Percentiles rank a stretch among this genome's conserved stretches.
phyloP scores from a whole-genome alignment of 768 basidiomycete genomes.

The Boletus eberwhitei region DNA sequence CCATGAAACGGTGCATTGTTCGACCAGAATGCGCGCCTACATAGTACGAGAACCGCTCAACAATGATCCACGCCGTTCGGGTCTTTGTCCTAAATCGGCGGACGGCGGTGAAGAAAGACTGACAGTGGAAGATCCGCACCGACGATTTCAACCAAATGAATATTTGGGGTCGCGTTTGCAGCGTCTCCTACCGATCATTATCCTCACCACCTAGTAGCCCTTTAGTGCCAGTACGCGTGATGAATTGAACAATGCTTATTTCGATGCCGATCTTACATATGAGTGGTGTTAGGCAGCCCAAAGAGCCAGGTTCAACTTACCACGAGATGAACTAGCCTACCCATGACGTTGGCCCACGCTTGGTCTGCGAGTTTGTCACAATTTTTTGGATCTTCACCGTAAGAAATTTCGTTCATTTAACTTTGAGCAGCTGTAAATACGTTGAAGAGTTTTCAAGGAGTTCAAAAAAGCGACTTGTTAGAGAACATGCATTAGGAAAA shows the following conservation, averaged over 20 bases:
- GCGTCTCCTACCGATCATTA: background rate
- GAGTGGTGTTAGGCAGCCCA: background rate
- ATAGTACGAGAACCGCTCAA: background rate
- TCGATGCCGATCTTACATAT: background rate
- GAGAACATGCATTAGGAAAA: no score
- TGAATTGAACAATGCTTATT: no score
- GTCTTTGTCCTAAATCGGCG: constrained; percentile 5
- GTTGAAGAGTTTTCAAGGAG: no score
- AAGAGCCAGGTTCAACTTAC: background rate
- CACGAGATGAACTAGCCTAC: no score
- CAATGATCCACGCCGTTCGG: background rate
- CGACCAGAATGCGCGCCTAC: background rate
- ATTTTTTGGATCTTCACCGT: no score
- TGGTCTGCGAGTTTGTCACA: no score
- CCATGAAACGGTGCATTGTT: constrained; percentile 7
- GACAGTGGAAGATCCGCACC: background rate
- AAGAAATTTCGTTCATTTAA: no score
- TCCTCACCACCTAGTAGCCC: no score
- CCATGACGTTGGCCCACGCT: no score
- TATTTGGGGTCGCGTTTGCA: background rate
- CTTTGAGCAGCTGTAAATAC: no score
- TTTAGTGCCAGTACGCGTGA: no score
- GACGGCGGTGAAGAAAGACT: background rate
- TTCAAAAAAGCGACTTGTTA: no score
- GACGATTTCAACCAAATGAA: background rate